Percentiles rank a stretch among this genome's conserved stretches.
Conservation (phyloP, 2,329 filamentous ascomycete genomes). For the Chrysosphaeria jannelii region DNA sequence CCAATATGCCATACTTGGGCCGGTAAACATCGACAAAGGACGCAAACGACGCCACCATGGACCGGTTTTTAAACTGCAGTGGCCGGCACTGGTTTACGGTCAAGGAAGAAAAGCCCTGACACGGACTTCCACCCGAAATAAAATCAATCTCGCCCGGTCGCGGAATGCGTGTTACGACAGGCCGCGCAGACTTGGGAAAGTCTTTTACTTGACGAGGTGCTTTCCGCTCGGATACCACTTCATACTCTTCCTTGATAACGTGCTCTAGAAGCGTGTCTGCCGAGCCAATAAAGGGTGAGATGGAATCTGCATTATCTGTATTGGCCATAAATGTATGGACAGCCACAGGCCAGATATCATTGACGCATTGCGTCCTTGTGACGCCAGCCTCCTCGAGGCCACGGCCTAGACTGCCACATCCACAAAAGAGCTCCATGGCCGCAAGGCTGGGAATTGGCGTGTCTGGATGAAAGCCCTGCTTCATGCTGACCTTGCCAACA, state of each 20-base stretch:
- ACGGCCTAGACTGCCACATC: constrained; percentile 46
- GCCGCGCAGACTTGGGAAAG: constrained; percentile 9
- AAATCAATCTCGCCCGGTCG: constrained; percentile 32
- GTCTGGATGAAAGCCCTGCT: constrained; percentile 23
- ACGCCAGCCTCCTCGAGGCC: constrained; percentile 43
- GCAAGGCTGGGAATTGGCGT: constrained; percentile 12
- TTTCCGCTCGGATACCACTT: neutral
- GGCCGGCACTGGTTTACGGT: constrained; percentile 25
- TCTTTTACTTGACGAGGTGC: too few relatives aligned
- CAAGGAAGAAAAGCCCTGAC: constrained; percentile 40
- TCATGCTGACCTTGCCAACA: neutral
- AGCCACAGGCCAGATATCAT: constrained; percentile 32
- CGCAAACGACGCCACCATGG: constrained; percentile 46
- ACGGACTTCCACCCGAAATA: constrained; percentile 45
- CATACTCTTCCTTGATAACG: constrained; percentile 12
- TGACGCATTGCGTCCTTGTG: constrained; percentile 32
- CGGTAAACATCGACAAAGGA: constrained; percentile 46
- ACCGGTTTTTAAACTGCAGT: constrained; percentile 35
- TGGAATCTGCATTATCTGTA: constrained; percentile 9
- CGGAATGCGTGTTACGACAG: constrained; percentile 15
- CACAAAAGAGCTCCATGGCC: constrained; percentile 47
- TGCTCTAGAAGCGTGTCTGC: constrained; percentile 34
- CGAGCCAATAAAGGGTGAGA: constrained; percentile 34
- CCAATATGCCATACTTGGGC: constrained; percentile 43
- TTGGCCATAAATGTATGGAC: constrained; percentile 53